Percentiles rank a stretch among this genome's conserved stretches.
Conservation (phyloP, 2,329 filamentous ascomycete genomes). For the Colletotrichum lindemuthianum region DNA sequence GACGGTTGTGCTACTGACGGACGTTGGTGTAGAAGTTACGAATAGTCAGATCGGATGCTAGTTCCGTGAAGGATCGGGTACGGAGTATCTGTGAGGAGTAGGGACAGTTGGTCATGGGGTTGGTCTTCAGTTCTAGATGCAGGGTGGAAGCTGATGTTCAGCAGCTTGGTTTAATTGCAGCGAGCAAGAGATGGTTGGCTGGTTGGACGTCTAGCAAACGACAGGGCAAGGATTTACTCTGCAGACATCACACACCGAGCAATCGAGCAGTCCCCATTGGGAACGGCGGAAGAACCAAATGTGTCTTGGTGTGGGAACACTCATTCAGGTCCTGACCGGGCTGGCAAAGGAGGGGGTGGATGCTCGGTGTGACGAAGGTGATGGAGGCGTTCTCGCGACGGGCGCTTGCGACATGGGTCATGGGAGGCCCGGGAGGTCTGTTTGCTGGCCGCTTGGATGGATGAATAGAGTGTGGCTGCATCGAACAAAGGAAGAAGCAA, state of each 20-base stretch:
- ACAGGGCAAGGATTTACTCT: too few species aligned
- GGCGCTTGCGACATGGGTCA: not conserved
- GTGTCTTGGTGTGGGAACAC: slow-evolving; percentile 25
- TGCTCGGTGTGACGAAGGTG: slow-evolving; percentile 31
- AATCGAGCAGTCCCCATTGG: too few species aligned
- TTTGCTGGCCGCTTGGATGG: slow-evolving; percentile 10
- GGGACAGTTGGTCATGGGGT: not conserved
- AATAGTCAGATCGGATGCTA: too few species aligned
- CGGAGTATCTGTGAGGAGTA: not conserved
- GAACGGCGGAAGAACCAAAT: too few species aligned
- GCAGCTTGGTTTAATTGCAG: not conserved
- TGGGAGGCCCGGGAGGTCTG: not conserved
- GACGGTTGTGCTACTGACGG: not conserved
- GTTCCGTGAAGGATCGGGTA: too few species aligned
- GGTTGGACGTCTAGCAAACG: not conserved
- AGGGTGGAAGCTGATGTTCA: not conserved
- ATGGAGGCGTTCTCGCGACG: slow-evolving; percentile 10
- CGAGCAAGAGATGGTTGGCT: too few species aligned
- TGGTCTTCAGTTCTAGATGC: not conserved
- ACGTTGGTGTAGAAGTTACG: not conserved
- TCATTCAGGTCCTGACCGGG: slow-evolving; percentile 1
- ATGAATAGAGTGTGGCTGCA: slow-evolving; percentile 8
- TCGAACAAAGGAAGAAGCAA: slow-evolving; percentile 1
- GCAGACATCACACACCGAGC: too few species aligned
- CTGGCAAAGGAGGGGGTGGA: not conserved